Evolutionary conservation across 768 basidiomycete species (phyloP).

Genomic region (Leccinellum rugosiceps): DNA sequence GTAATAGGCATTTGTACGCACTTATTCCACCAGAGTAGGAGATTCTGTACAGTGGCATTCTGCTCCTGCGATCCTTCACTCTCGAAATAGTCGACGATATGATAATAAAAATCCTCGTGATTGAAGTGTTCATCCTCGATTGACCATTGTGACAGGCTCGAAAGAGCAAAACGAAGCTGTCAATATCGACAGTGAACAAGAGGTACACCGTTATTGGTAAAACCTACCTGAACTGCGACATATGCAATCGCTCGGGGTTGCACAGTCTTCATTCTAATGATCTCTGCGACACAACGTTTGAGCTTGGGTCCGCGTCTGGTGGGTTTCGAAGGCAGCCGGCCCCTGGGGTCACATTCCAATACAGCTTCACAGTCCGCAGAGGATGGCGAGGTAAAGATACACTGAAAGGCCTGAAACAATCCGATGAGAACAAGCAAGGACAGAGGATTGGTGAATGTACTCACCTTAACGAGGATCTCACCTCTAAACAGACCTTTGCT

Average conservation of each 20-base stretch:
- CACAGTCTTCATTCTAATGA: not conserved
- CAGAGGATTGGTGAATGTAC: not conserved
- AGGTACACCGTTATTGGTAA: too few relatives aligned
- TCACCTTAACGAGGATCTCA: not conserved
- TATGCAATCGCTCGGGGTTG: not conserved
- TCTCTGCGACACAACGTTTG: not conserved
- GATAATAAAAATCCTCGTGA: not conserved
- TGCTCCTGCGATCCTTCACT: not conserved
- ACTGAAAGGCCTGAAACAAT: not conserved
- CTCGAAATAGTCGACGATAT: not conserved
- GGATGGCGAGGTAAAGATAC: not conserved
- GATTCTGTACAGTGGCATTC: not conserved
- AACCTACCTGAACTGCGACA: not conserved
- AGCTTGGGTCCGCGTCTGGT: not conserved
- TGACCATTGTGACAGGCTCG: not conserved
- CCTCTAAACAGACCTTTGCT: not conserved
- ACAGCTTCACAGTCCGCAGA: not conserved
- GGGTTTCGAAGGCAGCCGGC: not conserved
- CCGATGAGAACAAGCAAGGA: too few relatives aligned
- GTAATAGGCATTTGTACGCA: not conserved
- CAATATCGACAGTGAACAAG: not conserved
- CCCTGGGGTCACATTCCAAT: not conserved
- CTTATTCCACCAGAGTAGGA: not conserved
- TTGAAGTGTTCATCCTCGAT: not conserved
- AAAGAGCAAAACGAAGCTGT: not conserved